Conservation (phyloP, 164 flowering plant species). For the Saururus chinensis region DNA sequence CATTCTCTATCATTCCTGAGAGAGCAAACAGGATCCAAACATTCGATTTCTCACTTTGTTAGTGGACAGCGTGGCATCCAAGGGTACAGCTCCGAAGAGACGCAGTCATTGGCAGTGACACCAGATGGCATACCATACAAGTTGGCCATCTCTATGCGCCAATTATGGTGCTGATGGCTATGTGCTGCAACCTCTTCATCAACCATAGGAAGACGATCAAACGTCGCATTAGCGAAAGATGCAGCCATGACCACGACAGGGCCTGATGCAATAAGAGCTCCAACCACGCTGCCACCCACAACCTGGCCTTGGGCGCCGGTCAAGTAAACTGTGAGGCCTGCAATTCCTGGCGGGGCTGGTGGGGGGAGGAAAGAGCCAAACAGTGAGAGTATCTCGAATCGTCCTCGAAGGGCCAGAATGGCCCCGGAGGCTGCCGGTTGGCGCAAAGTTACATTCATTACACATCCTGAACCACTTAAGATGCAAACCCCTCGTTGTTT, state of each 20-base stretch:
- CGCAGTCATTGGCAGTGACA: slow-evolving; percentile 32
- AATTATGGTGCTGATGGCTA: slow-evolving; percentile 37
- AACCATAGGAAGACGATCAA: slow-evolving; percentile 32
- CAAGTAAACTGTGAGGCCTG: slow-evolving; percentile 27
- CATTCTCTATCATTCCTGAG: too few species aligned
- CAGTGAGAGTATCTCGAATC: slow-evolving; percentile 34
- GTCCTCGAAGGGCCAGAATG: slow-evolving; percentile 26
- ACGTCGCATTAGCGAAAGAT: slow-evolving; percentile 33
- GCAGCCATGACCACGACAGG: slow-evolving; percentile 36
- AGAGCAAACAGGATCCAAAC: too few species aligned
- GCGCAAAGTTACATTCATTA: slow-evolving; percentile 42
- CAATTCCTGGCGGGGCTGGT: slow-evolving; percentile 36
- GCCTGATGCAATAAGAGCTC: slow-evolving; percentile 29
- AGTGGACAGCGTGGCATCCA: too few species aligned
- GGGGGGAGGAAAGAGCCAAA: slow-evolving; percentile 39
- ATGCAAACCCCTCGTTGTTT: slow-evolving; percentile 43
- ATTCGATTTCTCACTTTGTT: too few species aligned
- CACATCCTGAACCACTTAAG: slow-evolving; percentile 34
- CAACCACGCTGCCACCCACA: slow-evolving; percentile 40
- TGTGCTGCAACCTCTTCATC: slow-evolving; percentile 31
- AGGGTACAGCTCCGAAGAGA: too few species aligned
- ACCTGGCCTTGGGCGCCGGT: slow-evolving; percentile 43
- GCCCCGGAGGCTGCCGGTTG: slow-evolving; percentile 32
- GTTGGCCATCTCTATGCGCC: slow-evolving; percentile 28
- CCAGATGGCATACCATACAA: slow-evolving; percentile 49